Base-by-base conservation (phyloP, 1,139 yeast genomes). In the Taphrina communis region DNA sequence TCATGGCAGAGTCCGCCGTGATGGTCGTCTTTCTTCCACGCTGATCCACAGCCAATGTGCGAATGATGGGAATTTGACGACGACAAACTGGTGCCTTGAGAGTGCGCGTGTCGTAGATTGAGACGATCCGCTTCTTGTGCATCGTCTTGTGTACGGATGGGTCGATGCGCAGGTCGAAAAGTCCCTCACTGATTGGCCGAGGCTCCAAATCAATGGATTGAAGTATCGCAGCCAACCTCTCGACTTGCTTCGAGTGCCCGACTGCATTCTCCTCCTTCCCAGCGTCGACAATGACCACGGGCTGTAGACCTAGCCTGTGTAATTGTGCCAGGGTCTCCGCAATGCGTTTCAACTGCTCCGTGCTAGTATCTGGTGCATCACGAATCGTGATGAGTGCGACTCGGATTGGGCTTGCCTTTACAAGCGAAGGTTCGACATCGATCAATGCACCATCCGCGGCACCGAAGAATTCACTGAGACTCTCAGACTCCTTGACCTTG, bases 301-400 rank as follows among this genome's bases (percentile, higher is more conserved):
- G 82, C 17, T 77, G 75, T 1, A 83, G 82, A 0, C 90, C 90
- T 55, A 87, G 78, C 53, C 82, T 80, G 6, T 80, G 79, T 70
- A 86, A 78, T 62, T 87, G 75, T 46, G 80, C 79, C 70, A 86
- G 78, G 0, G 88, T 85, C 66, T 80, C 83, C 2, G 84, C 81
- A 17, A 85, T 82, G 0, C 85, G 84, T 14, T 70, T 71, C 79
- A 86, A 79, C 48, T 76, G 76, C 2, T 74, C 70, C 1, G 76
- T 74, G 7, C 78, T 73, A 17, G 84, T 78, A 0, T 78, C 73
- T 12, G 79, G 75, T 65, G 80, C 78, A 50, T 76, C 77, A 56
- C 84, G 79, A 56, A 86, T 77, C 73, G 83, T 84, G 73, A 86
- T 80, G 9, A 86, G 75, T 1, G 88, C 88, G 17, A 85, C 75